Evolutionary conservation across 306 rosid genomes (phyloP).

Genomic region (Pachyrhizus erosus): DNA sequence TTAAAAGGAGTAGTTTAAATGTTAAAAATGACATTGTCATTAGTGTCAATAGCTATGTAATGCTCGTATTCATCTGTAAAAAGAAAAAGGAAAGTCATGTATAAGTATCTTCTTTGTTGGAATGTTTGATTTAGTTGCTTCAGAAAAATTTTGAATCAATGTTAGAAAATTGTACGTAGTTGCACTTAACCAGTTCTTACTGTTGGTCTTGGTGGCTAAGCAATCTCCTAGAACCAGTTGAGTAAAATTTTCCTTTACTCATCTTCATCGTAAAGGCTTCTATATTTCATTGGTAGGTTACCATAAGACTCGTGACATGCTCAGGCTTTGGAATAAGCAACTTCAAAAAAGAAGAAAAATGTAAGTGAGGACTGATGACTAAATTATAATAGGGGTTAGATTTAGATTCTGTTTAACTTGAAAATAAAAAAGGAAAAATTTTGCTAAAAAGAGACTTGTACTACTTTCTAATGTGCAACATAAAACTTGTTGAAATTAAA

Average conservation of each 20-base stretch:
- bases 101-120: slow-evolving; percentile 50
- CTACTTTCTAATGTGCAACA: background rate
- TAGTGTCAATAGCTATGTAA: slow-evolving; percentile 64
- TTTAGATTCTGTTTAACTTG: background rate
- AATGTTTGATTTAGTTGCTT: slow-evolving; percentile 45
- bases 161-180: slow-evolving; percentile 43
- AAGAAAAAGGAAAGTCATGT: slow-evolving; percentile 58
- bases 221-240: background rate
- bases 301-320: background rate
- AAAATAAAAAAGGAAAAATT: background rate
- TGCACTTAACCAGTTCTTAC: slow-evolving; percentile 19
- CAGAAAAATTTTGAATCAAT: slow-evolving; percentile 42
- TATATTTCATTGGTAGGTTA: background rate
- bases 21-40: slow-evolving; percentile 43
- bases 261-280: background rate
- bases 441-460: background rate
- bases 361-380: background rate
- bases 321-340: background rate
- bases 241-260: background rate
- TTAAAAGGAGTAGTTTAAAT: slow-evolving; percentile 37
- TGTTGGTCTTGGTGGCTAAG: slow-evolving; percentile 11
- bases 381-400: background rate
- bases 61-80: slow-evolving; percentile 67
- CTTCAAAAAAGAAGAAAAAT: background rate
- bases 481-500: background rate